Percentiles rank a stretch among this genome's conserved stretches.
phyloP scores from a whole-genome alignment of 257 asterid genomes.

The Gentiana dahurica region DNA sequence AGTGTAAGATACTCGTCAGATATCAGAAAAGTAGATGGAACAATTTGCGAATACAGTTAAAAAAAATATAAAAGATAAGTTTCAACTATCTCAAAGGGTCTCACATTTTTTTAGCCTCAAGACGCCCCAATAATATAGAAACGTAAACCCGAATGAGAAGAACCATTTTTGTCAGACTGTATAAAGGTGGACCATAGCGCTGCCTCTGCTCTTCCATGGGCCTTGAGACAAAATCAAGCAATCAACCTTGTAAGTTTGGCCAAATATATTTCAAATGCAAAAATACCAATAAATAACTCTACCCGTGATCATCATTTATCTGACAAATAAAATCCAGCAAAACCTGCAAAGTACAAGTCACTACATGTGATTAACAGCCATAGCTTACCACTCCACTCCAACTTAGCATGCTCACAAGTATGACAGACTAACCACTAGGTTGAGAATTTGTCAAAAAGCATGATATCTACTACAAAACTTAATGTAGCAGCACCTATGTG shows the following conservation, averaged over 20 bases:
- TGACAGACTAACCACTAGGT: no score
- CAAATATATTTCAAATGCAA: conserved; percentile 8
- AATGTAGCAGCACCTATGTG: no score
- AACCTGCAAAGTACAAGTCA: conserved; percentile 47
- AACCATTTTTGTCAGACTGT: conserved; percentile 81
- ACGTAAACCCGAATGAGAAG: conserved; percentile 53
- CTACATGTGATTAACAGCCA: background rate
- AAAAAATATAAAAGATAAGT: background rate
- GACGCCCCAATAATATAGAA: conserved; percentile 56
- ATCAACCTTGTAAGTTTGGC: background rate
- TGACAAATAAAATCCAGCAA: conserved; percentile 85
- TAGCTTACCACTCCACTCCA: conserved; percentile 1
- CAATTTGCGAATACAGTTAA: background rate
- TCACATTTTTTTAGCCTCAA: conserved; percentile 52
- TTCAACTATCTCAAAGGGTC: conserved; percentile 19
- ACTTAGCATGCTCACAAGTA: no score
- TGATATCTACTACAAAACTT: no score
- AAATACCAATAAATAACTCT: conserved; percentile 4
- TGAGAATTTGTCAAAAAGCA: no score
- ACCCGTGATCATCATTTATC: conserved; percentile 98
- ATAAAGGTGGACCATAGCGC: conserved; percentile 92
- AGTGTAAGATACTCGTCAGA: conserved; percentile 4
- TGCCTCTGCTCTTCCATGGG: conserved; percentile 99
- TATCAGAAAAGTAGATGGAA: conserved; percentile 1
- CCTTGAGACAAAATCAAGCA: conserved; percentile 32